These are phyloP conservation scores for Fragilaria radians DNA, from an alignment of 108 stramenopile genomes.

Conservation along the genomic window DNA sequence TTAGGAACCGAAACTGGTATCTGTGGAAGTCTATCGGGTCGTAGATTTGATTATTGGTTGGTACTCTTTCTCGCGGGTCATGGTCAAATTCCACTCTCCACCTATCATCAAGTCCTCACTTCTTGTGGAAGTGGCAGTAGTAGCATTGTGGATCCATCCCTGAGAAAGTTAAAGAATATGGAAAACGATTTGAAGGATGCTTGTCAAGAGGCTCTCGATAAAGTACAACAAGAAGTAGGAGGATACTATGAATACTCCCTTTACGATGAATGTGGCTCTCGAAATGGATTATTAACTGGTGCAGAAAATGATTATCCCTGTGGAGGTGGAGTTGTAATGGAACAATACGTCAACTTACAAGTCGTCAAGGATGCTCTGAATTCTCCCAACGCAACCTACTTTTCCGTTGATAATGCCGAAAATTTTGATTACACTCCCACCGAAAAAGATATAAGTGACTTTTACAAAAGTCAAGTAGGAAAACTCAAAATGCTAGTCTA, in stretches of 20 bases:
- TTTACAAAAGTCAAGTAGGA: constrained; percentile 25
- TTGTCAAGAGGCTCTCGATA: constrained; percentile 31
- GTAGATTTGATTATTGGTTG: constrained; percentile 34
- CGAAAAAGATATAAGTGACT: constrained; percentile 48
- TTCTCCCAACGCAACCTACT: constrained; percentile 32
- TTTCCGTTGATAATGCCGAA: constrained; percentile 55
- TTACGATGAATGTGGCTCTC: constrained; percentile 67
- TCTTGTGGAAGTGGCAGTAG: constrained; percentile 24
- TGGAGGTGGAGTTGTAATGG: constrained; percentile 50
- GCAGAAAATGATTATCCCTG: constrained; percentile 64
- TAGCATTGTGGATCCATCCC: neutral
- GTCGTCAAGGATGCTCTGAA: constrained; percentile 55
- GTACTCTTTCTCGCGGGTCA: constrained; percentile 67
- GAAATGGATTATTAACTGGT: constrained; percentile 36
- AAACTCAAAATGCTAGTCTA: constrained; percentile 51
- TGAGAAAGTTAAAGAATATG: neutral
- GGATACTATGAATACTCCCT: constrained; percentile 66
- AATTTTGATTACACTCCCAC: constrained; percentile 63
- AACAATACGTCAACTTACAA: constrained; percentile 29
- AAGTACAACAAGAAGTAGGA: constrained; percentile 34
- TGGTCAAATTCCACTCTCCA: constrained; percentile 47
- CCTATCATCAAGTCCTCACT: constrained; percentile 41
- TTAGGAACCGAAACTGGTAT: constrained; percentile 61
- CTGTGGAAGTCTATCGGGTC: constrained; percentile 18
- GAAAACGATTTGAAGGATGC: constrained; percentile 15